These are phyloP conservation scores for Mycosphaerella sp. DNA, from an alignment of 2,329 filamentous ascomycete species.

Conservation along the genomic window DNA sequence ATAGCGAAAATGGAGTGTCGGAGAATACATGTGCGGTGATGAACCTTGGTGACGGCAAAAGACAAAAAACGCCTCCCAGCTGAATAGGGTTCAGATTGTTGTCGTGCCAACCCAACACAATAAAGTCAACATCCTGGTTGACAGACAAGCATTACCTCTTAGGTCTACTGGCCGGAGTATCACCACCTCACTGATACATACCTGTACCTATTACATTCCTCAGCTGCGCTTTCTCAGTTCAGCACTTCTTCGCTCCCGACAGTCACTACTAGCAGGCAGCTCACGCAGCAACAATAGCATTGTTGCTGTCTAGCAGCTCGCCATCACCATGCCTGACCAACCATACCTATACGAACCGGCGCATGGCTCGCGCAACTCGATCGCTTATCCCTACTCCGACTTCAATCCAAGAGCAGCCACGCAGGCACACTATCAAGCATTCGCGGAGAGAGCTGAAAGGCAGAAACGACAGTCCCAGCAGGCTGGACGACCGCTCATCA, in stretches of 20 bases:
- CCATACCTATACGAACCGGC: constrained; percentile 67
- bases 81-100: neutral
- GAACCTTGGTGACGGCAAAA: neutral
- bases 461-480: constrained; percentile 54
- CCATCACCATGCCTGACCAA: constrained; percentile 33
- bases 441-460: constrained; percentile 42
- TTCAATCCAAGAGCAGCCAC: constrained; percentile 87
- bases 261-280: constrained; percentile 8
- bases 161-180: neutral
- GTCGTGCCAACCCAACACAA: neutral
- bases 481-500: constrained; percentile 68
- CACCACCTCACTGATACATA: neutral
- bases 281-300: constrained; percentile 9
- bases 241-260: neutral
- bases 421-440: constrained; percentile 63
- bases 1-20: constrained; percentile 2
- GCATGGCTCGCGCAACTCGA: constrained; percentile 39
- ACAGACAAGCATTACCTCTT: constrained; percentile 1
- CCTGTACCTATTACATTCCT: constrained; percentile 3
- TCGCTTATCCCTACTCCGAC: constrained; percentile 47
- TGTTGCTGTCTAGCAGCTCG: constrained; percentile 8
- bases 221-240: neutral
- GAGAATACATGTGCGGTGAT: neutral
- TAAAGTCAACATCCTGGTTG: constrained; percentile 3
- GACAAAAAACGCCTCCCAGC: neutral